Percentiles rank a stretch among this genome's conserved stretches.
These are phyloP conservation scores for Hericium alpestre DNA, from an alignment of 768 basidiomycete genomes.

Conservation along the genomic window DNA sequence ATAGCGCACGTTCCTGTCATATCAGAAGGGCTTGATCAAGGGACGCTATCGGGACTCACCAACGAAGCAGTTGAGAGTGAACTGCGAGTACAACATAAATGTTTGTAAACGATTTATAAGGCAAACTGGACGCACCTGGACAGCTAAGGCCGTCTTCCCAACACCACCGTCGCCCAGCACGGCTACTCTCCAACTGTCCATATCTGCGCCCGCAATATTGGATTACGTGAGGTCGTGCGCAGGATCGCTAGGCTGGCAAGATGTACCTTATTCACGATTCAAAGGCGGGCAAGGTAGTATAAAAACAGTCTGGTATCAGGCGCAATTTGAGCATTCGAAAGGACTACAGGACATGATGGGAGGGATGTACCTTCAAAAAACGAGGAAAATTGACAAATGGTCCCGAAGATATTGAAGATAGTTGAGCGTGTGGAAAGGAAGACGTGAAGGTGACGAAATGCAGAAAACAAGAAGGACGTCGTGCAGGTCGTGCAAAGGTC, in stretches of 20 bases:
- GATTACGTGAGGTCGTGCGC: neutral
- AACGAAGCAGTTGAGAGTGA: constrained; percentile 93
- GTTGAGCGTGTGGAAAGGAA: neutral
- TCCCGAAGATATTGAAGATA: constrained; percentile 15
- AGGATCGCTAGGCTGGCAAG: neutral
- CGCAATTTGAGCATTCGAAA: neutral
- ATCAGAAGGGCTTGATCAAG: constrained; percentile 1
- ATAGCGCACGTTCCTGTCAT: neutral
- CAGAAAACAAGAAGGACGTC: constrained; percentile 33
- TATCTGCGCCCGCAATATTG: constrained; percentile 28
- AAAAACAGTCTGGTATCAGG: neutral
- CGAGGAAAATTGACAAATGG: constrained; percentile 2
- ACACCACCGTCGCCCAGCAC: constrained; percentile 96
- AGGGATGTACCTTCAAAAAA: constrained; percentile 6
- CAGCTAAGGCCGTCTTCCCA: constrained; percentile 91
- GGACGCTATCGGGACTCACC: constrained; percentile 39
- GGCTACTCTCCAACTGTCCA: constrained; percentile 94
- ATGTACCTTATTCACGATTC: constrained; percentile 11
- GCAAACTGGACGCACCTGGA: constrained; percentile 59
- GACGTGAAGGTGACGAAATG: constrained; percentile 4
- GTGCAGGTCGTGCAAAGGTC: constrained; percentile 50
- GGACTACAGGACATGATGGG: neutral
- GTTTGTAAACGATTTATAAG: neutral
- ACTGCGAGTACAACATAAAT: constrained; percentile 35
- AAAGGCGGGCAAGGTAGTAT: neutral